Evolutionary conservation across 768 basidiomycete species (phyloP).

Genomic region (Leucocoprinus leucothites): DNA sequence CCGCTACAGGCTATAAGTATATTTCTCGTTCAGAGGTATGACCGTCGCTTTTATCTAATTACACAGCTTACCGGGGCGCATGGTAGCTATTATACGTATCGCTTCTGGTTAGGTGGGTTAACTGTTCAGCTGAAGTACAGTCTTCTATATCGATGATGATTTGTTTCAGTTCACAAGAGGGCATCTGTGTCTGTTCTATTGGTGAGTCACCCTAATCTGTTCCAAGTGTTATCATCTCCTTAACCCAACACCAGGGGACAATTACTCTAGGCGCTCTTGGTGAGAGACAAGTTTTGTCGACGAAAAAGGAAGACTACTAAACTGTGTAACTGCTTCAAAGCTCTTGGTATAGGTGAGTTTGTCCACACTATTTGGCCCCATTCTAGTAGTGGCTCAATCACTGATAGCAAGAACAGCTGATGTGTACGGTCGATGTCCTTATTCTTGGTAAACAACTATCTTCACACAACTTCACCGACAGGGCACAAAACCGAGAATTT

Average conservation of each 20-base stretch:
- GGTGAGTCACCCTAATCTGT: conserved; percentile 7
- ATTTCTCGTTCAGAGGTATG: conserved; percentile 23
- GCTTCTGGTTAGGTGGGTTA: conserved; percentile 18
- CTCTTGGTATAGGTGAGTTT: conserved; percentile 15
- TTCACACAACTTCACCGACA: background rate
- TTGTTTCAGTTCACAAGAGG: conserved; percentile 14
- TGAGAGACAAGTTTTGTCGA: background rate
- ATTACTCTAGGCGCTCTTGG: conserved; percentile 17
- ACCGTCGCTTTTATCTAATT: too few relatives aligned
- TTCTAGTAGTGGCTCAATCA: background rate
- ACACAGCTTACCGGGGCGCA: too few relatives aligned
- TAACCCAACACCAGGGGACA: conserved; percentile 12
- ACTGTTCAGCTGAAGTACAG: too few relatives aligned
- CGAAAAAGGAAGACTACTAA: background rate
- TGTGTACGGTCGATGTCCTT: conserved; percentile 13
- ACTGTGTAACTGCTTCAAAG: conserved; percentile 9
- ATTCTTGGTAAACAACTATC: background rate
- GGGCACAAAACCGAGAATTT: background rate
- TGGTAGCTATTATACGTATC: conserved; percentile 18
- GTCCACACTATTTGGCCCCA: background rate
- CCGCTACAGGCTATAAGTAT: too few relatives aligned
- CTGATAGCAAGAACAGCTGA: conserved; percentile 15
- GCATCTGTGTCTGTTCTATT: conserved; percentile 12
- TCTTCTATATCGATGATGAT: too few relatives aligned
- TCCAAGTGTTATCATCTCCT: background rate